Evolutionary conservation across 768 basidiomycete species (phyloP).

Genomic region (Trametes villosa): DNA sequence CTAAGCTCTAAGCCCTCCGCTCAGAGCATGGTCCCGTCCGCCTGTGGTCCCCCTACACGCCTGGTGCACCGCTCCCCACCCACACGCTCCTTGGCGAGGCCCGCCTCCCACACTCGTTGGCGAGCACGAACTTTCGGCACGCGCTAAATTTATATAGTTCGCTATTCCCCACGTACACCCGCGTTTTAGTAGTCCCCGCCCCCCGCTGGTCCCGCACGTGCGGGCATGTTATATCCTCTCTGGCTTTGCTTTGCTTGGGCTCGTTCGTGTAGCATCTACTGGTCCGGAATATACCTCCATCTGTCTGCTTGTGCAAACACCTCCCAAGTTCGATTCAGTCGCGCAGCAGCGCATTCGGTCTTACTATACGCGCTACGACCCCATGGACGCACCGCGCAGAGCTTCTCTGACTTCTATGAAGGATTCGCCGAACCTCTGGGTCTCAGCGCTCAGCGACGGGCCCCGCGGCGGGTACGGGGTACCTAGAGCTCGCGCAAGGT

Average conservation of each 20-base stretch:
- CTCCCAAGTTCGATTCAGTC: too few relatives aligned
- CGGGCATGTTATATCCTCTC: neutral
- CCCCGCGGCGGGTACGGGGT: too few relatives aligned
- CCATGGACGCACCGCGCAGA: too few relatives aligned
- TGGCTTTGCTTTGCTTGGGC: neutral
- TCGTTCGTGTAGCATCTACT: neutral
- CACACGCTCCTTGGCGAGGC: neutral
- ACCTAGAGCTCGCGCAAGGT: too few relatives aligned
- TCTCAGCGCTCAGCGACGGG: too few relatives aligned
- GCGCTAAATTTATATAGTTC: slow-evolving; percentile 22
- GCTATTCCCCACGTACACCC: slow-evolving; percentile 3
- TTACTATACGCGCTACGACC: too few relatives aligned
- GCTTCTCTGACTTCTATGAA: too few relatives aligned
- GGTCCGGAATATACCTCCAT: neutral
- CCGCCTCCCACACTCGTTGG: slow-evolving; percentile 1
- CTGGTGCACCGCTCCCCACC: neutral
- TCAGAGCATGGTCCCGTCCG: neutral
- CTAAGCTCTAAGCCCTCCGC: slow-evolving; percentile 25
- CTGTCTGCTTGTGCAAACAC: too few relatives aligned
- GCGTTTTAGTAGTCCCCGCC: too few relatives aligned
- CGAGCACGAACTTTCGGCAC: slow-evolving; percentile 15
- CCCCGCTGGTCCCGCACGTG: too few relatives aligned
- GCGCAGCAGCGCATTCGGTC: too few relatives aligned
- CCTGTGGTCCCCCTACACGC: neutral
- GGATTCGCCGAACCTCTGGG: too few relatives aligned